A percentile compares a stretch with the other conserved stretches of the same genome.
phyloP scores from a whole-genome alignment of 169 alveolate genomes.

The Eimeria zaria region DNA sequence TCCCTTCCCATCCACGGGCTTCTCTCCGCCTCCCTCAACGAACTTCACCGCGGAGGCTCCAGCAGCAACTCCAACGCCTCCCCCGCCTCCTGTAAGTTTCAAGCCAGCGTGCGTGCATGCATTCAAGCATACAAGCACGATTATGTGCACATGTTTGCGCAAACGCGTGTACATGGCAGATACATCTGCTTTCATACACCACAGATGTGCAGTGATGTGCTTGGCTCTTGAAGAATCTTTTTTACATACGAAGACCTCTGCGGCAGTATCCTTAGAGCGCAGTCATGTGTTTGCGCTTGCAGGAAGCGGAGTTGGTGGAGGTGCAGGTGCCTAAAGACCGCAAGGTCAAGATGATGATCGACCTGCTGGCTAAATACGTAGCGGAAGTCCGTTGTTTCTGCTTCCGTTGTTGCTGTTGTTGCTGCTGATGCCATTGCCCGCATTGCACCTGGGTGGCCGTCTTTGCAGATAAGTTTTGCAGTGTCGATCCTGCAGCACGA shows the following conservation, averaged over 20 bases:
- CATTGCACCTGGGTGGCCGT: neutral
- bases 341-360: conserved; percentile 86
- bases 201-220: neutral
- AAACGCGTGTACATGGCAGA: neutral
- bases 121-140: neutral
- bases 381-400: conserved; percentile 85
- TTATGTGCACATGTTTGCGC: neutral
- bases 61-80: conserved; percentile 71
- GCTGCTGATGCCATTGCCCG: conserved; percentile 2
- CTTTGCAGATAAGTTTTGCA: neutral
- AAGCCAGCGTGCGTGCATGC: neutral
- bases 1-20: conserved; percentile 47
- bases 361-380: conserved; percentile 88
- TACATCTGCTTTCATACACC: neutral
- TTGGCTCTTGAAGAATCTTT: neutral
- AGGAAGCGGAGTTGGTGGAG: conserved; percentile 81
- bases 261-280: neutral
- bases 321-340: conserved; percentile 88
- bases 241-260: neutral
- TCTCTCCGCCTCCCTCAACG: conserved; percentile 45
- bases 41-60: conserved; percentile 60
- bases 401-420: neutral
- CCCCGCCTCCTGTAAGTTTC: conserved; percentile 69
- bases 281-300: neutral
- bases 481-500: neutral